Base-by-base conservation (phyloP, 1,284 basidiomycete species). In the Pseudozyma tsukubaensis region DNA sequence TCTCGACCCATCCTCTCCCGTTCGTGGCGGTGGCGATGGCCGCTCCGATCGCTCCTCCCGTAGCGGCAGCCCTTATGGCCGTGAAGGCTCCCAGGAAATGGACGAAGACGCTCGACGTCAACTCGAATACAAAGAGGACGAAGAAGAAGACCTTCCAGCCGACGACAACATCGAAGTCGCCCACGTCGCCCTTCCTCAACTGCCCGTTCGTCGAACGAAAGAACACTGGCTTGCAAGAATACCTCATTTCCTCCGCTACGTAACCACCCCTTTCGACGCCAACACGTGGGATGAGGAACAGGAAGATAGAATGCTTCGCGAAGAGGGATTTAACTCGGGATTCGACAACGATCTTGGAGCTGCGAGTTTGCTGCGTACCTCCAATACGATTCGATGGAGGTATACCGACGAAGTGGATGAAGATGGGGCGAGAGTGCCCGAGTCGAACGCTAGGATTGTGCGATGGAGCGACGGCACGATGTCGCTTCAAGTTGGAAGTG, bases 401-500 rank as follows among this genome's bases (percentile, higher is more conserved):
- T 96, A 94, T 93, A 87, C 87, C 10, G 91, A 91, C 80, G 90
- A 72, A 37, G 36, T 60, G 6, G 72, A 92, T 78, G 88, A 89
- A 61, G 85, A 87, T 43, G 91, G 90, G 6, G 86, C 89, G 77
- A 90, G 91, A 90, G 86, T 87, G 77, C 89, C 91, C 71, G 91
- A 94, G 86, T 93, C 93, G 10, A 97, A 97, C 83, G 89, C 91
- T 70, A 91, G 94, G 16, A 87, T 95, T 40, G 90, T 97, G 58
- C 90, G 91, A 9, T 97, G 94, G 94, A 95, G 93, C 21, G 94
- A 97, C 82, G 94, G 94, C 29, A 89, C 91, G 14, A 86, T 93
- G 72, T 94, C 92, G 78, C 88, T 97, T 39, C 91, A 92, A 73
- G 87, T 97, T 58, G 94, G 94, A 52, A 91, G 66, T 84, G 94